Evolutionary conservation across 2,329 filamentous ascomycete genomes (phyloP).

Genomic region (Penicillium sp.): DNA sequence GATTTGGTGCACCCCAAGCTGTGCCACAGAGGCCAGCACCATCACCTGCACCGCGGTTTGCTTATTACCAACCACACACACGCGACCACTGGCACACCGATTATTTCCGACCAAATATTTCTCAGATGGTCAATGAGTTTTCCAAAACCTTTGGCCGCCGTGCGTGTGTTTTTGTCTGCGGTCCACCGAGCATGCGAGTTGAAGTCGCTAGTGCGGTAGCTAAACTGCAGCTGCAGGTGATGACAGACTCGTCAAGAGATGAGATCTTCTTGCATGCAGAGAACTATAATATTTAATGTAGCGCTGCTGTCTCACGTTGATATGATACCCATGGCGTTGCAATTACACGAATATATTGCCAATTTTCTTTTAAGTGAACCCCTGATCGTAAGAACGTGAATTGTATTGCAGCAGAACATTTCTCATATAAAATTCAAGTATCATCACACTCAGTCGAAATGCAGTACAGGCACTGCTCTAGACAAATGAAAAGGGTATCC

Average conservation of each 20-base stretch:
- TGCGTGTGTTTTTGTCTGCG: slow-evolving; percentile 90
- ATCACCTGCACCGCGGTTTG: slow-evolving; percentile 83
- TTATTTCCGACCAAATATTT: slow-evolving; percentile 85
- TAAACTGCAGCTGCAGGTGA: slow-evolving; percentile 75
- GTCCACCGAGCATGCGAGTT: slow-evolving; percentile 80
- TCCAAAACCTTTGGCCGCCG: slow-evolving; percentile 76
- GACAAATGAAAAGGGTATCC: slow-evolving; percentile 13
- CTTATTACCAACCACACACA: slow-evolving; percentile 61
- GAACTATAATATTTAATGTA: slow-evolving; percentile 77
- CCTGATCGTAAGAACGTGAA: neutral
- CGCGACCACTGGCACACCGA: slow-evolving; percentile 84
- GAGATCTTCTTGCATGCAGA: slow-evolving; percentile 94
- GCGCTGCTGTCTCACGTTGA: slow-evolving; percentile 5
- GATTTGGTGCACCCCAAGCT: slow-evolving; percentile 79
- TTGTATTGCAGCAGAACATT: neutral
- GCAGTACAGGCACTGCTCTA: neutral
- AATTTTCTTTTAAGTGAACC: neutral
- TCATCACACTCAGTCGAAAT: neutral
- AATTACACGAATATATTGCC: neutral
- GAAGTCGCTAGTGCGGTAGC: slow-evolving; percentile 87
- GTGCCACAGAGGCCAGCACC: slow-evolving; percentile 78
- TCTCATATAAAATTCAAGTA: neutral
- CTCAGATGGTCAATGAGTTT: slow-evolving; percentile 81
- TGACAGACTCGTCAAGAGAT: slow-evolving; percentile 73
- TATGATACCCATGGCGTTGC: slow-evolving; percentile 19